Evolutionary conservation across 352 stramenopile genomes (phyloP).

Genomic region (Phytophthora ohioensis): DNA sequence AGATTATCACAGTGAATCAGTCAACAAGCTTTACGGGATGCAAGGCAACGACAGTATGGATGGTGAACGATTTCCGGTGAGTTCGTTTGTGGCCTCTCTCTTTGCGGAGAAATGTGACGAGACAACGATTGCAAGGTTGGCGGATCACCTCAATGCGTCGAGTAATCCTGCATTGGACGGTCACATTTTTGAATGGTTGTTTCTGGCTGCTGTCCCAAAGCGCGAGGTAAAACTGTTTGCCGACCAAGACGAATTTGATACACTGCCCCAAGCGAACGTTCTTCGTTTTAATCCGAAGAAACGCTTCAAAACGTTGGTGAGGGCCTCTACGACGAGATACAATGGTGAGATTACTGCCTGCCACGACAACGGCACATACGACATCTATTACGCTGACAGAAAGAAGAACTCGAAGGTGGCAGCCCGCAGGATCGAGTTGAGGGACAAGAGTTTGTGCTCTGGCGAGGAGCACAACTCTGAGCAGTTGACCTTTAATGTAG

Average conservation of each 20-base stretch:
- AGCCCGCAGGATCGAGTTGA: no score
- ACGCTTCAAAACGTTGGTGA: slow-evolving; percentile 16
- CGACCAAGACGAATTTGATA: background rate
- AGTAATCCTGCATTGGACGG: slow-evolving; percentile 7
- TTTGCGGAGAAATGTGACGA: background rate
- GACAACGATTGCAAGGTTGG: background rate
- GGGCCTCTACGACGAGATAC: no score
- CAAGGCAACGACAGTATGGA: background rate
- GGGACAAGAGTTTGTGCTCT: no score
- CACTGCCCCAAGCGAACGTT: slow-evolving; percentile 12
- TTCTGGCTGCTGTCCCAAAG: background rate
- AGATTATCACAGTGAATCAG: background rate
- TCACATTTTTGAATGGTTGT: slow-evolving; percentile 19
- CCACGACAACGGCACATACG: background rate
- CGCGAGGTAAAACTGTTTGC: background rate
- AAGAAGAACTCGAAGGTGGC: no score
- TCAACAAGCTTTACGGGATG: slow-evolving; percentile 28
- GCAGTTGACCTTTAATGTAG: no score
- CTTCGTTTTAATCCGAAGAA: slow-evolving; percentile 20
- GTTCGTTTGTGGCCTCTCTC: slow-evolving; percentile 8
- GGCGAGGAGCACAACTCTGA: no score
- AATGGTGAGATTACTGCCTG: no score
- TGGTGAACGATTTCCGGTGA: slow-evolving; percentile 1
- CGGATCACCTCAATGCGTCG: background rate
- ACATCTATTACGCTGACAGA: no score